A percentile compares a stretch with the other conserved stretches of the same genome.
These are phyloP conservation scores for Scheffersomyces parashehatae DNA, from an alignment of 1,139 yeast genomes.

Conservation along the genomic window DNA sequence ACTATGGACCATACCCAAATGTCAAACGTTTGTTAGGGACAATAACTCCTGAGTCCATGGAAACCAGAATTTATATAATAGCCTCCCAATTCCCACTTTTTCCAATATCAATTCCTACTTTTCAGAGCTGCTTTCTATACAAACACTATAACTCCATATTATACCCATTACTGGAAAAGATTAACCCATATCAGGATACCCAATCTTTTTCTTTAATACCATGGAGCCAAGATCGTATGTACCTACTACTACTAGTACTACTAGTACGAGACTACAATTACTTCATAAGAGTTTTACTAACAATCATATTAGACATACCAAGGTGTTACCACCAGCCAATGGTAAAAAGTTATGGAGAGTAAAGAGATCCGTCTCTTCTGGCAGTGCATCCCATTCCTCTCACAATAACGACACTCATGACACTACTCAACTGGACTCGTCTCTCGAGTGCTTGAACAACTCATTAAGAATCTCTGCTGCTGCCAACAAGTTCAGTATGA, in stretches of 20 bases:
- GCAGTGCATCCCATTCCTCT: slow-evolving; percentile 1
- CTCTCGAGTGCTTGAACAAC: slow-evolving; percentile 44
- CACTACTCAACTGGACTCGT: slow-evolving; percentile 17
- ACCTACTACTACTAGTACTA: neutral
- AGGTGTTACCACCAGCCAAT: slow-evolving; percentile 45
- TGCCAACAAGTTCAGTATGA: slow-evolving; percentile 37
- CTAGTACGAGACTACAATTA: neutral
- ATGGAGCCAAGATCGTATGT: neutral
- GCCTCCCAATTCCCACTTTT: neutral
- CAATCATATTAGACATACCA: slow-evolving; percentile 5
- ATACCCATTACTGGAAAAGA: slow-evolving; percentile 1
- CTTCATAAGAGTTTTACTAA: slow-evolving; percentile 1
- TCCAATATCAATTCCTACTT: neutral
- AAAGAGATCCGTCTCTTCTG: slow-evolving; percentile 28
- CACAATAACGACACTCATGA: slow-evolving; percentile 8
- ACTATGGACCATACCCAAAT: no score
- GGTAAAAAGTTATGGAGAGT: slow-evolving; percentile 53
- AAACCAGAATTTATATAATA: neutral
- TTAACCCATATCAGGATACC: neutral
- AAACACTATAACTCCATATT: neutral
- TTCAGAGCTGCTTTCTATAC: neutral
- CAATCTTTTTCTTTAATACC: slow-evolving; percentile 1
- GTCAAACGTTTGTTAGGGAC: no score
- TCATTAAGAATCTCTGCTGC: slow-evolving; percentile 45
- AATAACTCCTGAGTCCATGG: neutral